Evolutionary conservation across 768 basidiomycete genomes (phyloP).

Genomic region (Termitomyces sp.): DNA sequence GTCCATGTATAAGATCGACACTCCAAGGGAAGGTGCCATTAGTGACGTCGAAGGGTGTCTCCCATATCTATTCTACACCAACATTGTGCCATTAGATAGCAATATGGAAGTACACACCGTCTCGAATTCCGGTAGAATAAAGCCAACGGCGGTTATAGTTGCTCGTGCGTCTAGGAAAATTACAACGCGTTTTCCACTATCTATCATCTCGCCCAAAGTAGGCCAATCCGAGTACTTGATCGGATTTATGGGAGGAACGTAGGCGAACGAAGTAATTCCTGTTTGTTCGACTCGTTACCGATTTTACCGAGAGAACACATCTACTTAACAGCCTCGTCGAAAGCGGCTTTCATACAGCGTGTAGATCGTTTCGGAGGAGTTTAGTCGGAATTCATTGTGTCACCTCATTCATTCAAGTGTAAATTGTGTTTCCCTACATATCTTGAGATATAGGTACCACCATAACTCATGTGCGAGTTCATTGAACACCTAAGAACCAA

Average conservation of each 20-base stretch:
- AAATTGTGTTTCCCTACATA: no score
- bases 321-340: no score
- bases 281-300: neutral
- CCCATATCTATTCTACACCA: constrained; percentile 41
- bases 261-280: constrained; percentile 42
- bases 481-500: no score
- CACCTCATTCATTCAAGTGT: no score
- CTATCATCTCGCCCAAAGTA: constrained; percentile 56
- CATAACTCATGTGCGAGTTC: no score
- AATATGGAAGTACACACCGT: constrained; percentile 31
- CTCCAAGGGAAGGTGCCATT: constrained; percentile 46
- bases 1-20: constrained; percentile 45
- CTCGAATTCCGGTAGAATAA: constrained; percentile 51
- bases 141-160: constrained; percentile 34
- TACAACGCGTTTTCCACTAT: constrained; percentile 52
- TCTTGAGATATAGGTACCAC: no score
- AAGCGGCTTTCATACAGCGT: no score
- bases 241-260: constrained; percentile 43
- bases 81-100: neutral
- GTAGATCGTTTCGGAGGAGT: no score
- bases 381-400: no score
- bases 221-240: constrained; percentile 51
- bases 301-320: no score
- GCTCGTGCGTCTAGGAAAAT: constrained; percentile 55
- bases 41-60: constrained; percentile 48